phyloP scores from a whole-genome alignment of 495 filamentous ascomycete genomes.

The Sordaria brevicollis region DNA sequence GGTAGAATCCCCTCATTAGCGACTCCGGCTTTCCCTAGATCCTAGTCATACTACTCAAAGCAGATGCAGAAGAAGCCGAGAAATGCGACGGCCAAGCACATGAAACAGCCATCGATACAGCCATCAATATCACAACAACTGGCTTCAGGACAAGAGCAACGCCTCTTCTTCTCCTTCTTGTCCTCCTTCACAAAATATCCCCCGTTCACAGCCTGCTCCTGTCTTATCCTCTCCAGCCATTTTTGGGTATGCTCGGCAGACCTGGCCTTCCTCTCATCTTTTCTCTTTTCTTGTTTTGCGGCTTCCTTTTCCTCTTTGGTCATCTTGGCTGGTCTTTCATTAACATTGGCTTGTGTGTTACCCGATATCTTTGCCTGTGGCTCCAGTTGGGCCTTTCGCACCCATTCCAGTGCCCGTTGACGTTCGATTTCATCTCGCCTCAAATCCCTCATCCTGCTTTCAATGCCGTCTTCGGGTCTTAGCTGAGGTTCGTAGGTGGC shows the following conservation, averaged over 20 bases:
- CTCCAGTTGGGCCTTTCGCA: background rate
- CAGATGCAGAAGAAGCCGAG: background rate
- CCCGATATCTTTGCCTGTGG: background rate
- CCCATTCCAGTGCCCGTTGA: background rate
- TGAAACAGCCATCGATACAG: background rate
- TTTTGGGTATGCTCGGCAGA: background rate
- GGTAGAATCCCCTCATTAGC: no score
- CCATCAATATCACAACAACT: background rate
- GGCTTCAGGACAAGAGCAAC: background rate
- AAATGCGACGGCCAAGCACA: background rate
- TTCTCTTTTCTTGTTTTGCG: background rate
- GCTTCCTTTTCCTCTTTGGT: background rate
- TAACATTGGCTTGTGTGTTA: background rate
- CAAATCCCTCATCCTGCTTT: background rate
- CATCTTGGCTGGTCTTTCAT: background rate
- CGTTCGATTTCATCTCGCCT: background rate
- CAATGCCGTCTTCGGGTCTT: background rate
- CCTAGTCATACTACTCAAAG: background rate
- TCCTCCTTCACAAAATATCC: no score
- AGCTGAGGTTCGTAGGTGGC: background rate
- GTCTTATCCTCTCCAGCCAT: background rate
- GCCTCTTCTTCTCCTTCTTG: background rate
- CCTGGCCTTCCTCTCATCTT: background rate
- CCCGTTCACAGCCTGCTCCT: background rate
- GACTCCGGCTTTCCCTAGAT: no score